Evolutionary conservation across 2,329 filamentous ascomycete species (phyloP).

Genomic region (Pseudogymnoascus sp.): DNA sequence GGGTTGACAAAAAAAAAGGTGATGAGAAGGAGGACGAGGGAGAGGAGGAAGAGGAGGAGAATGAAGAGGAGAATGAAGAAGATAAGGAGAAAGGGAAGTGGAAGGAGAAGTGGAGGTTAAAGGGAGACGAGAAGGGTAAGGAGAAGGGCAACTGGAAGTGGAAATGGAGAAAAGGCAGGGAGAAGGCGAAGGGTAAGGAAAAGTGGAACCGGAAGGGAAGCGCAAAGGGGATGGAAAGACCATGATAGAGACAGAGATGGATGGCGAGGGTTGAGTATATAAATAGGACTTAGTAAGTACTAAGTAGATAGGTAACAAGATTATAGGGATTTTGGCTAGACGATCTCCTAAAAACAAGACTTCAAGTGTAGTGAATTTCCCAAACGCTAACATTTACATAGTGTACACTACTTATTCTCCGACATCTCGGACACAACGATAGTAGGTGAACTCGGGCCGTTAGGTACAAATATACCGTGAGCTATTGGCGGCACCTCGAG

Average conservation of each 20-base stretch:
- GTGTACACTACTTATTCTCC: background rate
- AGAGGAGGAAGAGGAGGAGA: background rate
- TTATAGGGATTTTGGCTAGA: too few species aligned
- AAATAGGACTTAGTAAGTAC: too few species aligned
- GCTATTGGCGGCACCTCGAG: slow-evolving; percentile 11
- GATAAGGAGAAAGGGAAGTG: background rate
- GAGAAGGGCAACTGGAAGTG: background rate
- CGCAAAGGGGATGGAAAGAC: background rate
- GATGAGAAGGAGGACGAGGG: background rate
- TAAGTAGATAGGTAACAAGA: too few species aligned
- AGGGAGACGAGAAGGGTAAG: background rate
- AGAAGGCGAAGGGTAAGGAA: background rate
- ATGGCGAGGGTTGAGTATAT: background rate
- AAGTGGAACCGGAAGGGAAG: background rate
- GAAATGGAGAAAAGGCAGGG: background rate
- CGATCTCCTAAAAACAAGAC: too few species aligned
- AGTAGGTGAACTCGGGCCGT: background rate
- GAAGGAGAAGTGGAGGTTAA: background rate
- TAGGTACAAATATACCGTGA: background rate
- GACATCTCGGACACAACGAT: background rate
- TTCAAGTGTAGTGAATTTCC: too few species aligned
- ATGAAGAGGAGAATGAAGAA: background rate
- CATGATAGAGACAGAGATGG: background rate
- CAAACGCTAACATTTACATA: too few species aligned
- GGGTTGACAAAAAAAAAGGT: background rate